Evolutionary conservation across 768 basidiomycete species (phyloP), one percentile per base, ranked within the genome.

Genomic region (Postia placenta): DNA sequence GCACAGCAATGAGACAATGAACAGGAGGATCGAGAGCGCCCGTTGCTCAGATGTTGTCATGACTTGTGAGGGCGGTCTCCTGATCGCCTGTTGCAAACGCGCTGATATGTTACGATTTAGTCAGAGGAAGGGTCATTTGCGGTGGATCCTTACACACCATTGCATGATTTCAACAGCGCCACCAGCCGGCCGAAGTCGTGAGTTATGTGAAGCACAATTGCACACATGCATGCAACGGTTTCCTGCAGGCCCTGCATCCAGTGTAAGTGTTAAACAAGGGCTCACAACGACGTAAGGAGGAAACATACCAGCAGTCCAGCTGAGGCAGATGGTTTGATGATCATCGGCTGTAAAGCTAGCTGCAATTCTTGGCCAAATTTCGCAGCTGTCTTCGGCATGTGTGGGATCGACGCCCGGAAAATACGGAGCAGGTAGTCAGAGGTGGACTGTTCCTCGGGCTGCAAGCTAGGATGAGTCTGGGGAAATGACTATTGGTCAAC

Each of bases 311-410:
- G 72, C 7, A 87, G 69, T 22, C 85, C 82, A 11, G 83, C 84
- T 2, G 76, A 68, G 33, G 75, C 73, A 0, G 84, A 80, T 3
- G 92, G 92, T 59, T 89, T 92, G 57, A 90, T 75, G 36, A 99
- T 85, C 93, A 98, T 93, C 0, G 90, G 88, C 55, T 95, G 81
- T 11, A 98, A 71, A 5, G 81, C 75, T 4, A 72, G 64, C 56
- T 95, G 92, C 15, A 99, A 73, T 45, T 94, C 90, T 33, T 83
- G 78, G 0, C 88, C 92, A 61, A 98, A 97, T 56, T 87, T 92
- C 11, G 79, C 75, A 0, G 91, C 86, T 0, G 91, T 92, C 68
- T 87, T 89, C 0, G 93, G 92, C 85, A 95, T 87, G 54, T 83
- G 76, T 2, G 91, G 90, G 26, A 97, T 83, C 2, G 84, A 84